Percentiles rank a stretch among this genome's conserved stretches.
Conservation (phyloP, 2,329 filamentous ascomycete genomes). For the Onygenales sp. region DNA sequence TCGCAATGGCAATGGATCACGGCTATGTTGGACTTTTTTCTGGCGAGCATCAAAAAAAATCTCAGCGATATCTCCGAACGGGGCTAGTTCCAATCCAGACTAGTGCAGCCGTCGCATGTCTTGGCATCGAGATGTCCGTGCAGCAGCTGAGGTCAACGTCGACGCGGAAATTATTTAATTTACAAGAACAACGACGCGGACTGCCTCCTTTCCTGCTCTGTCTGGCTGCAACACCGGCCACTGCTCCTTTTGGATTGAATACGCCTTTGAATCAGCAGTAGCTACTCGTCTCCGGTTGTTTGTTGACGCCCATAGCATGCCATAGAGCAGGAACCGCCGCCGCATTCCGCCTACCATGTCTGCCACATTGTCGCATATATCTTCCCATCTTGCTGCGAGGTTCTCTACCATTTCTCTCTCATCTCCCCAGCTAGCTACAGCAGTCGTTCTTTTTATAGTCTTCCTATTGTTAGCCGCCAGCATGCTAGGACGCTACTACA, state of each 20-base stretch:
- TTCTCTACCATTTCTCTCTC: not conserved
- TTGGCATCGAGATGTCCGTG: not conserved
- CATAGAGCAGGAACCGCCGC: not conserved
- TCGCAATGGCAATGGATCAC: no score
- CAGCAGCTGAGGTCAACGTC: no score
- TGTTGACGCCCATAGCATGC: no score
- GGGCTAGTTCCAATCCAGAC: not conserved
- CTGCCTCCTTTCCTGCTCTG: no score
- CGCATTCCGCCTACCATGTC: not conserved
- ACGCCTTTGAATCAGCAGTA: no score
- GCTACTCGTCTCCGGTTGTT: no score
- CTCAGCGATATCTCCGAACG: not conserved
- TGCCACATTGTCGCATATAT: not conserved
- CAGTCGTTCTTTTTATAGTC: slow-evolving; percentile 13
- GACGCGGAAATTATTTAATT: no score
- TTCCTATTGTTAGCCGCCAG: slow-evolving; percentile 25
- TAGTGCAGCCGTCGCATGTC: not conserved
- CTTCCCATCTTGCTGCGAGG: not conserved
- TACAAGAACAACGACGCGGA: no score
- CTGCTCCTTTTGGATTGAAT: no score
- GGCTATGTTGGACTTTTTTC: no score
- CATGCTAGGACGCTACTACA: slow-evolving; percentile 27
- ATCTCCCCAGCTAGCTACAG: slow-evolving; percentile 11
- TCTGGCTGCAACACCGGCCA: no score
- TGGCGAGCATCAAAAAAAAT: not conserved